Percentiles rank a stretch among this genome's conserved stretches.
These are phyloP conservation scores for Pythium pyrilobum DNA, from an alignment of 352 stramenopile genomes.

Conservation along the genomic window DNA sequence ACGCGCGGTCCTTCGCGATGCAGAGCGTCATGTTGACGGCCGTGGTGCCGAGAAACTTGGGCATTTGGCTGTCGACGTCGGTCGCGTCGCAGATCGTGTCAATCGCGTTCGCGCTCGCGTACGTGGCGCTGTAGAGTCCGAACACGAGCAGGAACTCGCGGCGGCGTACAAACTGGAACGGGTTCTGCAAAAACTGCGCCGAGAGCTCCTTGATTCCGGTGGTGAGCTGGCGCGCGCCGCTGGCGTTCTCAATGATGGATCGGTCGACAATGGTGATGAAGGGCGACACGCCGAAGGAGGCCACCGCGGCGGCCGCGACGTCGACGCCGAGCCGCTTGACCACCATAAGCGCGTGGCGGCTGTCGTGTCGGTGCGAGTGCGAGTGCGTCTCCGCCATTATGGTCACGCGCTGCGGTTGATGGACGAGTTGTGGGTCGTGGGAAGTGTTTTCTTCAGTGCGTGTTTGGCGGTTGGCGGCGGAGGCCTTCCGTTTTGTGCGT, in stretches of 20 bases:
- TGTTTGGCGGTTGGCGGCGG: constrained; percentile 5
- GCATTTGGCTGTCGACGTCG: constrained; percentile 75
- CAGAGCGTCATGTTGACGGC: constrained; percentile 89
- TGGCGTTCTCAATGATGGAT: constrained; percentile 88
- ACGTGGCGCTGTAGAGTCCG: constrained; percentile 87
- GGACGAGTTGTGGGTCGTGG: neutral
- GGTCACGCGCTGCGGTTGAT: neutral
- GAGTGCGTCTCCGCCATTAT: constrained; percentile 12
- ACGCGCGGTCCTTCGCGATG: constrained; percentile 90
- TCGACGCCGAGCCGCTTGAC: constrained; percentile 56
- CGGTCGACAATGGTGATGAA: constrained; percentile 89
- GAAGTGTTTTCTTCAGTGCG: neutral
- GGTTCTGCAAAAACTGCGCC: constrained; percentile 51
- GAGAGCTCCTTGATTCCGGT: constrained; percentile 62
- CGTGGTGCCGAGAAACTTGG: constrained; percentile 87
- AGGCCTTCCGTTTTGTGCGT: neutral
- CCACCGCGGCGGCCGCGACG: constrained; percentile 45
- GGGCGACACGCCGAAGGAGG: constrained; percentile 72
- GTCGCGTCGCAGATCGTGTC: constrained; percentile 79
- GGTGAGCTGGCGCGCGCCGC: constrained; percentile 55
- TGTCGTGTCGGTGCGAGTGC: constrained; percentile 14
- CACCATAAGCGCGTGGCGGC: constrained; percentile 17
- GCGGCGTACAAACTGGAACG: constrained; percentile 76
- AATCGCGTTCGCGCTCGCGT: constrained; percentile 81
- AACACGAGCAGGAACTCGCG: constrained; percentile 89